Conservation (phyloP, 2,329 filamentous ascomycete species). For the Fusarium floridanum region DNA sequence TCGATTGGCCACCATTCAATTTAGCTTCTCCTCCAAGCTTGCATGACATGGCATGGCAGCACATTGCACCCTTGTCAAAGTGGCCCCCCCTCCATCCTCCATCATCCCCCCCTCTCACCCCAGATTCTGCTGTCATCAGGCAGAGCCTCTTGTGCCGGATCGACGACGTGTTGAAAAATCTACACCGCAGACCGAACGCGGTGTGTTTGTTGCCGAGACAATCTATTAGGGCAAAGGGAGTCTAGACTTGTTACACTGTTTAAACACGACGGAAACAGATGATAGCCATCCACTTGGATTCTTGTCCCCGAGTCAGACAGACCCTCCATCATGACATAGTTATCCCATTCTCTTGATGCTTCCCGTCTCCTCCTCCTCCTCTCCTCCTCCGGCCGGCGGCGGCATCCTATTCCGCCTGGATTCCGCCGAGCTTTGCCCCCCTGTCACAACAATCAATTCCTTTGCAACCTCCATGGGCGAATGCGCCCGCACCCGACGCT, state of each 20-base stretch:
- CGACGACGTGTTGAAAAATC: constrained; percentile 17
- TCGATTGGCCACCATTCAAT: constrained; percentile 34
- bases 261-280: background rate
- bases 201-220: background rate
- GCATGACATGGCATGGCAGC: background rate
- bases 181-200: constrained; percentile 30
- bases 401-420: constrained; percentile 26
- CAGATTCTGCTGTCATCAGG: constrained; percentile 35
- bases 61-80: constrained; percentile 34
- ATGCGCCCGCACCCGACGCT: constrained; percentile 36
- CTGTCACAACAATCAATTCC: constrained; percentile 8
- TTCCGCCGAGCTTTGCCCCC: constrained; percentile 17
- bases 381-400: constrained; percentile 27
- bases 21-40: constrained; percentile 15
- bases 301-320: constrained; percentile 17
- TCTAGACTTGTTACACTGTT: background rate
- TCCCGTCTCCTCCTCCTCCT: background rate
- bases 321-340: constrained; percentile 28
- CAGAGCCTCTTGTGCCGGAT: constrained; percentile 36
- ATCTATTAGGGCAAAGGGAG: background rate
- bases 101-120: constrained; percentile 22
- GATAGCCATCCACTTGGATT: background rate
- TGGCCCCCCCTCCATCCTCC: background rate
- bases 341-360: background rate
- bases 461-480: background rate